Percentiles rank a stretch among this genome's conserved stretches.
These are phyloP conservation scores for Colletotrichum eleusines DNA, from an alignment of 2,329 filamentous ascomycete genomes.

Conservation along the genomic window DNA sequence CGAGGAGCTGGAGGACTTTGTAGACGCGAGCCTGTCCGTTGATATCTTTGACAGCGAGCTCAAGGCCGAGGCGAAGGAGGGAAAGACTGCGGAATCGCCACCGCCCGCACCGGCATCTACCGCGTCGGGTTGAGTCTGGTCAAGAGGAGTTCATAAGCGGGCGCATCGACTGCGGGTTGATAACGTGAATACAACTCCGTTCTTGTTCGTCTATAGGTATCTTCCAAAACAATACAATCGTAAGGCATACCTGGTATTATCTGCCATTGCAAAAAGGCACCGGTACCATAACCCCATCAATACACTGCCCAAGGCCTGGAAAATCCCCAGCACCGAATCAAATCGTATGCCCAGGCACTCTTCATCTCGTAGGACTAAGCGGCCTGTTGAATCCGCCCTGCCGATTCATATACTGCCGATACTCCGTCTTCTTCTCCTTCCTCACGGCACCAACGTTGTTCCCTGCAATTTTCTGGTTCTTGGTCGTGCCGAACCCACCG, in stretches of 20 bases:
- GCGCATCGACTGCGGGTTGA: background rate
- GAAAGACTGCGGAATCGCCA: constrained; percentile 48
- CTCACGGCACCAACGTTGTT: constrained; percentile 86
- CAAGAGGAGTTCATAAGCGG: background rate
- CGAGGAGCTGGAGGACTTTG: constrained; percentile 96
- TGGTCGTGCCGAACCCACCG: constrained; percentile 84
- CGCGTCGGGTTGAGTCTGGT: constrained; percentile 19
- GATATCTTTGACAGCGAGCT: constrained; percentile 76
- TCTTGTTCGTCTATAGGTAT: constrained; percentile 29
- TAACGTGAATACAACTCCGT: background rate
- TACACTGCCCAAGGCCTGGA: background rate
- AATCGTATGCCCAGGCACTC: background rate
- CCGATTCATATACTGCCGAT: constrained; percentile 96
- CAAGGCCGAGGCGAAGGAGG: constrained; percentile 63
- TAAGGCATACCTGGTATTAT: constrained; percentile 4
- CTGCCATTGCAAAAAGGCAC: background rate
- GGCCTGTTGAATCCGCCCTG: constrained; percentile 85
- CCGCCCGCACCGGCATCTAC: constrained; percentile 41
- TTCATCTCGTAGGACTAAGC: constrained; percentile 67
- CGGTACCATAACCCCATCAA: background rate
- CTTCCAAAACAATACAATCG: constrained; percentile 9
- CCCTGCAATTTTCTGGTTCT: constrained; percentile 87
- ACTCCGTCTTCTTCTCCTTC: constrained; percentile 95
- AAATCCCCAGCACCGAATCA: background rate
- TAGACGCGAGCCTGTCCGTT: constrained; percentile 87